A percentile compares a stretch with the other conserved stretches of the same genome.
phyloP scores from a whole-genome alignment of 2,329 filamentous ascomycete species.

The Colletotrichum scovillei region DNA sequence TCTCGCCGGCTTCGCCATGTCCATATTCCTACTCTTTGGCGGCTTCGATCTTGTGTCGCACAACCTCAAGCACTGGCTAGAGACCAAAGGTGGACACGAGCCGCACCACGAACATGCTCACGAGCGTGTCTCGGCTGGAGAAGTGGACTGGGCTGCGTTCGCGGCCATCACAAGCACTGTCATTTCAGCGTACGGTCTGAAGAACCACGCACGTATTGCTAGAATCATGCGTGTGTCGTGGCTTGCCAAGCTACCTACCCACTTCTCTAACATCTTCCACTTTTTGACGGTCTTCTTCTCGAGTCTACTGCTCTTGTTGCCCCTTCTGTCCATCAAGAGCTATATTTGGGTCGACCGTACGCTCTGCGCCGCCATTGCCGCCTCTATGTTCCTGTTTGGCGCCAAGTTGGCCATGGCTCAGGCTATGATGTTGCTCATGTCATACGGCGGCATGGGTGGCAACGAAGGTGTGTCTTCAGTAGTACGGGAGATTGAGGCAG shows the following conservation, averaged over 20 bases:
- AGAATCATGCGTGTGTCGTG: slow-evolving; percentile 90
- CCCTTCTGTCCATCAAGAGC: slow-evolving; percentile 82
- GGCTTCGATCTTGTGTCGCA: slow-evolving; percentile 96
- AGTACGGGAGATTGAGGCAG: slow-evolving; percentile 85
- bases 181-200: slow-evolving; percentile 85
- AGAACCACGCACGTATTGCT: slow-evolving; percentile 92
- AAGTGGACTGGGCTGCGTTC: slow-evolving; percentile 83
- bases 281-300: slow-evolving; percentile 93
- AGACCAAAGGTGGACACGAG: slow-evolving; percentile 75
- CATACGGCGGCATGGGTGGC: slow-evolving; percentile 64
- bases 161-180: slow-evolving; percentile 86
- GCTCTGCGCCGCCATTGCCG: slow-evolving; percentile 83
- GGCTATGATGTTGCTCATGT: slow-evolving; percentile 96
- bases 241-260: slow-evolving; percentile 82
- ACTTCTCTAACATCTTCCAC: slow-evolving; percentile 96
- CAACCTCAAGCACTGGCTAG: slow-evolving; percentile 91
- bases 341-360: slow-evolving; percentile 86
- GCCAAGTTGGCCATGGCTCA: slow-evolving; percentile 85
- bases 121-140: slow-evolving; percentile 75
- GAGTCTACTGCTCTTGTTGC: slow-evolving; percentile 80
- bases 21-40: slow-evolving; percentile 96
- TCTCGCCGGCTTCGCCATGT: slow-evolving; percentile 94
- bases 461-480: slow-evolving; percentile 73
- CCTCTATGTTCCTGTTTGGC: slow-evolving; percentile 90
- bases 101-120: slow-evolving; percentile 78